Percentiles rank a stretch among this genome's conserved stretches.
phyloP scores from a whole-genome alignment of 805 yeast species.

The Teunomyces funiuensis region DNA sequence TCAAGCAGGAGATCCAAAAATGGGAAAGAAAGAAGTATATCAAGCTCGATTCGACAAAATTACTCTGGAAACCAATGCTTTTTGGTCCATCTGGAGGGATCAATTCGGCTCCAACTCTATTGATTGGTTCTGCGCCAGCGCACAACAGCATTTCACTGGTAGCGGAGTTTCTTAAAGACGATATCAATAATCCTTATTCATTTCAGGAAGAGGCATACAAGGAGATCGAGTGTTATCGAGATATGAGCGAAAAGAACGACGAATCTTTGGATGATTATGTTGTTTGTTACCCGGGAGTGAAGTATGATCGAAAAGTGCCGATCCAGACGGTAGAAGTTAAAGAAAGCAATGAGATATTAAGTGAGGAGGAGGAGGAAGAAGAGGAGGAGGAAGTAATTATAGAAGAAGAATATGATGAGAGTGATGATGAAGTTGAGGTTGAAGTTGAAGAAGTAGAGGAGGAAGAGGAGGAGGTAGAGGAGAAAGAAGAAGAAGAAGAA shows the following conservation, averaged over 20 bases:
- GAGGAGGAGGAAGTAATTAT: slow-evolving; percentile 15
- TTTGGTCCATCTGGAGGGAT: slow-evolving; percentile 86
- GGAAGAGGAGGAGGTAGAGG: neutral
- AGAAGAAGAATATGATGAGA: slow-evolving; percentile 13
- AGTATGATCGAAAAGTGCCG: slow-evolving; percentile 12
- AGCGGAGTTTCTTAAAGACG: slow-evolving; percentile 64
- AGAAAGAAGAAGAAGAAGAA: neutral
- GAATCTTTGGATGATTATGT: slow-evolving; percentile 25
- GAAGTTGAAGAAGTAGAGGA: slow-evolving; percentile 7
- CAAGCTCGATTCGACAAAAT: slow-evolving; percentile 47
- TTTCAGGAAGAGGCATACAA: slow-evolving; percentile 57
- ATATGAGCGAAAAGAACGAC: slow-evolving; percentile 5
- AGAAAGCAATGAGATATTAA: slow-evolving; percentile 1
- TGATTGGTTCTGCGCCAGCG: slow-evolving; percentile 20
- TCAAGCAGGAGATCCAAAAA: slow-evolving; percentile 42
- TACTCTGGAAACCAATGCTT: slow-evolving; percentile 82
- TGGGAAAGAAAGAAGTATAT: slow-evolving; percentile 59
- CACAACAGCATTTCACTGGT: slow-evolving; percentile 55
- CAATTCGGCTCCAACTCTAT: slow-evolving; percentile 54
- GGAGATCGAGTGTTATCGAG: slow-evolving; percentile 36
- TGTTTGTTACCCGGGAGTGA: slow-evolving; percentile 38
- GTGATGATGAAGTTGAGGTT: slow-evolving; percentile 6
- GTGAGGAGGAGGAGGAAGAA: slow-evolving; percentile 15
- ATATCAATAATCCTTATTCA: slow-evolving; percentile 59
- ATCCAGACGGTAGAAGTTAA: slow-evolving; percentile 12